Evolutionary conservation across 2,329 filamentous ascomycete genomes (phyloP), one percentile per base, ranked within the genome.

Genomic region (Fusarium virguliforme): DNA sequence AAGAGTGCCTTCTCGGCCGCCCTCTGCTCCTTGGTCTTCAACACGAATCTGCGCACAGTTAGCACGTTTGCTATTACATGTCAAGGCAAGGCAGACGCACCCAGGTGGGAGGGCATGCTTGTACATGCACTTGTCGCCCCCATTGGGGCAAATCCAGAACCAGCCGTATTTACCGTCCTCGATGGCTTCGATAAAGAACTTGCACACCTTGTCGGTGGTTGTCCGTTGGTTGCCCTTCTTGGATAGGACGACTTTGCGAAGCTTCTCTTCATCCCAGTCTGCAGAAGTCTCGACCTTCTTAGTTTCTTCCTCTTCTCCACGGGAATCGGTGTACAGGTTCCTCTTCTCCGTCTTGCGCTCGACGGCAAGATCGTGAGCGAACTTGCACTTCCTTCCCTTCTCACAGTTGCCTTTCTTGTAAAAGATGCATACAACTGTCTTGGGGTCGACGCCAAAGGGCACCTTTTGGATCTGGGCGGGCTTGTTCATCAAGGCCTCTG

Each of bases 81-180:
- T 34, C 15, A 13, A 32, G 37, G 65, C 22, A 40, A 24, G 32
- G 26, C 22, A 66, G 59, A 89, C 92, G 78, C 89, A 97, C 93
- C 96, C 96, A 78, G 95, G 93, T 75, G 97, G 96, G 76, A 99
- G 87, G 77, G 93, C 94, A 82, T 99, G 96, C 83, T 93, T 95
- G 81, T 99, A 99, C 92, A 96, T 98, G 92, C 96, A 99, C 83
- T 97, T 94, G 80, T 99, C 92, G 71, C 93, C 95, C 72, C 94
- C 95, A 78, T 98, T 98, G 51, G 96, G 96, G 88, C 96, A 99
- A 65, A 90, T 87, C 96, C 96, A 99, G 84, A 99, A 98, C 96
- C 96, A 99, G 70, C 96, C 96, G 78, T 99, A 99, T 83, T 98
- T 99, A 77, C 94, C 93, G 79, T 99, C 96, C 83, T 99, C 96